Conservation (phyloP, 805 yeast genomes). For the Danielozyma ontarioensis region DNA sequence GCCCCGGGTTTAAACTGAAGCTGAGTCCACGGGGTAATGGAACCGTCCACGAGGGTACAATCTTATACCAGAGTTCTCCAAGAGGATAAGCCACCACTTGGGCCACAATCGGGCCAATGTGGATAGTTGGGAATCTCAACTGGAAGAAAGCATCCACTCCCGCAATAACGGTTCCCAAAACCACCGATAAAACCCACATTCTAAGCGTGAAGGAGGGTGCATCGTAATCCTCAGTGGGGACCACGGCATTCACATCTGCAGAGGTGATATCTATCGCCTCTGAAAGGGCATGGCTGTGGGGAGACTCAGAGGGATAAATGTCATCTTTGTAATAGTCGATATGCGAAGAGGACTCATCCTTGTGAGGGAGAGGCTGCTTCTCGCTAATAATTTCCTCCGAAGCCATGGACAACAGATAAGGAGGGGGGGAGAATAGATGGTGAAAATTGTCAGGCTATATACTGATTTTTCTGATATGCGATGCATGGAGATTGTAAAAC, state of each 20-base stretch:
- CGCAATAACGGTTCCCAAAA: slow-evolving; percentile 6
- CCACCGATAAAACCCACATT: slow-evolving; percentile 7
- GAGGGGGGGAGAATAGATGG: too few species aligned
- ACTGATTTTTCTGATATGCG: too few species aligned
- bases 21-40: slow-evolving; percentile 2
- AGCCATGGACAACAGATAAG: too few species aligned
- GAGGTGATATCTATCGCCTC: slow-evolving; percentile 4
- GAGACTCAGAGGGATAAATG: not conserved
- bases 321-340: not conserved
- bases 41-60: slow-evolving; percentile 2
- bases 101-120: slow-evolving; percentile 9
- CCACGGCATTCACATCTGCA: slow-evolving; percentile 5
- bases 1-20: slow-evolving; percentile 4
- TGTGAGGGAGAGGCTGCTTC: too few species aligned
- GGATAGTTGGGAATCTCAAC: slow-evolving; percentile 9
- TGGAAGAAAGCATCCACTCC: slow-evolving; percentile 9
- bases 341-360: too few species aligned
- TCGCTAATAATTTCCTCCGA: too few species aligned
- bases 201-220: slow-evolving; percentile 4
- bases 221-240: slow-evolving; percentile 5
- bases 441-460: too few species aligned
- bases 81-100: slow-evolving; percentile 9
- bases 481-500: too few species aligned
- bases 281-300: not conserved
- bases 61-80: slow-evolving; percentile 25